Base-by-base conservation (phyloP, 129 eudicot genomes). In the Pseudognaphalium luteoalbum region DNA sequence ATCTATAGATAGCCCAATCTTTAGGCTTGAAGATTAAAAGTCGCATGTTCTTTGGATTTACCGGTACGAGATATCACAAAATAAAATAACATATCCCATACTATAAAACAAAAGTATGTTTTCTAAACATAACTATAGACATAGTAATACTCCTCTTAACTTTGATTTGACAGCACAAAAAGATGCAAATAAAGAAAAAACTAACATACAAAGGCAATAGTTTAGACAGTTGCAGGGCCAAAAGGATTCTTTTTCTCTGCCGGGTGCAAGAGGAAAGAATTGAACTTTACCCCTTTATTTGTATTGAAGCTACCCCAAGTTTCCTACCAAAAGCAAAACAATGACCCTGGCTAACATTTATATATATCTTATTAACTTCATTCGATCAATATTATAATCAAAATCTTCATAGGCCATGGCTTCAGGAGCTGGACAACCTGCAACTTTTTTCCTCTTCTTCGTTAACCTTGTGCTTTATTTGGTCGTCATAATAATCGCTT, bases 361-460 rank as follows among this genome's bases (percentile, higher is more conserved):
- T 60, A 76, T 74, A 74, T 39, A 66, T 64, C 35, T 37, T 30
- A 35, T 37, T 30, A 35, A 15, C 42, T 33, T 64, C 65, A 50
- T 61, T 68, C 33, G 80, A 39, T 39, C 33, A 82, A 39, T 39
- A 58, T 41, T 64, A 52, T 51, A 59, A 58, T 61, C 41, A 67
- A 29, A 58, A 67, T 5, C 10, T 30, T 78, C 51, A 54, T n/a
- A 66, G 21, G 56, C 68, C 64, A 93, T 90, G 98, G 97, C 95
- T 78, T 83, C 91, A 29, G 97, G 89, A 63, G 89, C 82, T 59
- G 88, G 85, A 47, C 88, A 88, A 85, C 85, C 97, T 44, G 86
- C 93, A 64, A 91, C 89, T 56, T 54, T 84, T 74, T 44, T 78
- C 74, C 85, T 94, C 73, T 70, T 89, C 39, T 34, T 86, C 30